Percentiles rank a stretch among this genome's conserved stretches.
phyloP scores from a whole-genome alignment of 805 yeast species.

The Wickerhamiella vanderwaltii region DNA sequence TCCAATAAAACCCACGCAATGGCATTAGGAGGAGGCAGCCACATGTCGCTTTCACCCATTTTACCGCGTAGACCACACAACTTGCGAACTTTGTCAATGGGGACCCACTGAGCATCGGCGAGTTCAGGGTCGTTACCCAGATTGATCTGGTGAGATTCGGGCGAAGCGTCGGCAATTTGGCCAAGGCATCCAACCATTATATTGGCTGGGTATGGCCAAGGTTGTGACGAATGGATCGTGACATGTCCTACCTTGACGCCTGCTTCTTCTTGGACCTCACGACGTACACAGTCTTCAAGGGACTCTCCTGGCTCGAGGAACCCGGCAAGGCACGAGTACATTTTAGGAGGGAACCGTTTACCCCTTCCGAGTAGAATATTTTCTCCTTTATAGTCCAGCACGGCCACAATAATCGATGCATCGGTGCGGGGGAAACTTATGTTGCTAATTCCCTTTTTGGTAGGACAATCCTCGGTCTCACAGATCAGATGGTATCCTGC shows the following conservation, averaged over 20 bases:
- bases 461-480: slow-evolving; percentile 24
- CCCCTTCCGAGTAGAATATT: slow-evolving; percentile 61
- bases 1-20: slow-evolving; percentile 28
- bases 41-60: slow-evolving; percentile 15
- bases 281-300: slow-evolving; percentile 69
- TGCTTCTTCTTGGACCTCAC: slow-evolving; percentile 95
- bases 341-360: slow-evolving; percentile 43
- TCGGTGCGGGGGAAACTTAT: slow-evolving; percentile 88
- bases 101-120: slow-evolving; percentile 78
- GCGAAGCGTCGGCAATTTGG: slow-evolving; percentile 51
- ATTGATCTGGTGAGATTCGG: slow-evolving; percentile 33
- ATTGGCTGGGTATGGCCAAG: slow-evolving; percentile 96
- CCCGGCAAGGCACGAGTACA: slow-evolving; percentile 87
- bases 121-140: slow-evolving; percentile 79
- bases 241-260: slow-evolving; percentile 58
- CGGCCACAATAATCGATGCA: slow-evolving; percentile 73
- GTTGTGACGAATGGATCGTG: slow-evolving; percentile 61
- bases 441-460: slow-evolving; percentile 45
- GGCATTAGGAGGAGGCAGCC: slow-evolving; percentile 26
- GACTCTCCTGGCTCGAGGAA: slow-evolving; percentile 94
- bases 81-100: slow-evolving; percentile 38
- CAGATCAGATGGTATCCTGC: slow-evolving; percentile 33
- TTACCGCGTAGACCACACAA: slow-evolving; percentile 21
- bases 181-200: slow-evolving; percentile 89
- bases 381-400: slow-evolving; percentile 47